A percentile compares a stretch with the other conserved stretches of the same genome.
phyloP scores from a whole-genome alignment of 371 early-diverging fungal genomes.

The Mortierella sp. region DNA sequence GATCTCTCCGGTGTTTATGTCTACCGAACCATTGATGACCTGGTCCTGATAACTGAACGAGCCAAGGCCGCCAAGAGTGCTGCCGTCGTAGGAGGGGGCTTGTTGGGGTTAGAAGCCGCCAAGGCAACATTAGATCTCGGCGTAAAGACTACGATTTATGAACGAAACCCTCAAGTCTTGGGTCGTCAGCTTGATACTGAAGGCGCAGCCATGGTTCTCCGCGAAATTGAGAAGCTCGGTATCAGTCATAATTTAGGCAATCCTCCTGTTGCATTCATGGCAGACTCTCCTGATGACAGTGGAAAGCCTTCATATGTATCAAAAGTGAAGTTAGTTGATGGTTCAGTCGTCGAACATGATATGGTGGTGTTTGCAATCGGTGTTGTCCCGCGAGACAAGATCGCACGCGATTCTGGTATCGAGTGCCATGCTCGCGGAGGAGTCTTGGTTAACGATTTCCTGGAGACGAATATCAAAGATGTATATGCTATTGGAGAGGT shows the following conservation, averaged over 20 bases:
- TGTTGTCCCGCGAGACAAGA: constrained; percentile 70
- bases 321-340: constrained; percentile 39
- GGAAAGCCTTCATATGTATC: constrained; percentile 10
- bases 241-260: constrained; percentile 56
- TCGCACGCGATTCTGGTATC: constrained; percentile 59
- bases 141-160: constrained; percentile 65
- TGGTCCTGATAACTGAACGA: constrained; percentile 65
- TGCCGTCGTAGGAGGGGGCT: constrained; percentile 74
- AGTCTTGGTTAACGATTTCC: constrained; percentile 63
- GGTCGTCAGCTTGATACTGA: constrained; percentile 69
- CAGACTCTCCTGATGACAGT: constrained; percentile 14
- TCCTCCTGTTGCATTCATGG: constrained; percentile 56
- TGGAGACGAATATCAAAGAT: constrained; percentile 62
- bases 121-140: constrained; percentile 71
- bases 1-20: constrained; percentile 68
- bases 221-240: constrained; percentile 68
- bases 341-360: constrained; percentile 56
- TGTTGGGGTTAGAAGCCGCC: constrained; percentile 78
- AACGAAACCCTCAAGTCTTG: constrained; percentile 66
- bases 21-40: constrained; percentile 74
- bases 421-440: constrained; percentile 65
- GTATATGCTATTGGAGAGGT: constrained; percentile 79
- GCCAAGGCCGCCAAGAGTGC: constrained; percentile 59
- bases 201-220: constrained; percentile 62
- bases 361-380: constrained; percentile 73